Evolutionary conservation across 2,329 filamentous ascomycete species (phyloP).

Genomic region (Trichoderma breve): DNA sequence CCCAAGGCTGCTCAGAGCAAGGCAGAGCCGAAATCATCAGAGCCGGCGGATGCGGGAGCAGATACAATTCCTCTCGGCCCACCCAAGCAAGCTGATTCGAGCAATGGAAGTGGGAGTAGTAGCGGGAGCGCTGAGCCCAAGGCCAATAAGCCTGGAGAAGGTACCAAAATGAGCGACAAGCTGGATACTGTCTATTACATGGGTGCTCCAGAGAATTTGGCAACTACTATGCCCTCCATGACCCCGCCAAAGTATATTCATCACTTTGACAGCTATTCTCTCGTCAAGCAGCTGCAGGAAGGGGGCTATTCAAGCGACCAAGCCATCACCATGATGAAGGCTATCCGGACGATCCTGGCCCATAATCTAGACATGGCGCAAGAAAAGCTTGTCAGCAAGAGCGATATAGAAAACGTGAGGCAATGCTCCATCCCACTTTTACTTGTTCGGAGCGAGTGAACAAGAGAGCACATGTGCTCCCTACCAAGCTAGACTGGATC

Average conservation of each 20-base stretch:
- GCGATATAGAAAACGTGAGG: slow-evolving; percentile 77
- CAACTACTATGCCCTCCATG: slow-evolving; percentile 61
- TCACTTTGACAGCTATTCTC: slow-evolving; percentile 91
- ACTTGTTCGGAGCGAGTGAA: background rate
- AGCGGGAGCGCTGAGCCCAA: background rate
- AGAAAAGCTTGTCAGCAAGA: slow-evolving; percentile 79
- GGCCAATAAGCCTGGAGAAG: background rate
- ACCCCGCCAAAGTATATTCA: slow-evolving; percentile 80
- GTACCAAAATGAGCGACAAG: slow-evolving; percentile 24
- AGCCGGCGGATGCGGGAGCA: background rate
- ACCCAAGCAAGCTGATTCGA: background rate
- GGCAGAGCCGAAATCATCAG: background rate
- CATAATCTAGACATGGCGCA: slow-evolving; percentile 80
- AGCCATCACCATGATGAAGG: slow-evolving; percentile 88
- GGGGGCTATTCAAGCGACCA: slow-evolving; percentile 73
- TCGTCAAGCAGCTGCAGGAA: slow-evolving; percentile 76
- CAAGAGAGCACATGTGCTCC: background rate
- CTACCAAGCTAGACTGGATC: background rate
- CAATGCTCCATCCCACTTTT: background rate
- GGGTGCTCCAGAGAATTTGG: slow-evolving; percentile 40
- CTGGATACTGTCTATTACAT: slow-evolving; percentile 53
- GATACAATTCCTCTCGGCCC: background rate
- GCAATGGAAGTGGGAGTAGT: background rate
- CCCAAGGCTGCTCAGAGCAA: background rate
- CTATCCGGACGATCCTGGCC: slow-evolving; percentile 72